Evolutionary conservation across 805 yeast species (phyloP).

Genomic region (Teunomyces kruisii): DNA sequence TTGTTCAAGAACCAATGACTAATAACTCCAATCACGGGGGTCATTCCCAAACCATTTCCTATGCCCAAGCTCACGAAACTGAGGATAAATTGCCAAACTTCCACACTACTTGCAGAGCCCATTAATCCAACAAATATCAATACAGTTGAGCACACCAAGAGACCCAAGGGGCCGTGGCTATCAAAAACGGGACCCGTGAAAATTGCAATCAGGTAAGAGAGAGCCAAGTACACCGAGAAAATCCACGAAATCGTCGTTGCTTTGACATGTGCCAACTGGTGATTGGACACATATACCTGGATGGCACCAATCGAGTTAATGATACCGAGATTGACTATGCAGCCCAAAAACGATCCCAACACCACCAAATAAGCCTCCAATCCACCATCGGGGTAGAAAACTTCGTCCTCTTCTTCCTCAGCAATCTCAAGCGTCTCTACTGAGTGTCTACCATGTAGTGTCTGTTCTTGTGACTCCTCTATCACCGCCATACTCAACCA

Average conservation of each 20-base stretch:
- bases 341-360: conserved; percentile 58
- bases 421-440: neutral
- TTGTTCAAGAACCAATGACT: conserved; percentile 65
- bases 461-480: neutral
- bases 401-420: neutral
- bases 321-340: conserved; percentile 54
- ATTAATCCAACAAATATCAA: conserved; percentile 50
- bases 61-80: conserved; percentile 56
- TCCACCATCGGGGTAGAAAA: conserved; percentile 58
- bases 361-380: conserved; percentile 53
- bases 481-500: neutral
- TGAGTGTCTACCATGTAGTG: neutral
- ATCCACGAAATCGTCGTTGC: conserved; percentile 61
- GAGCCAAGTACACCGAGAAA: conserved; percentile 54
- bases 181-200: conserved; percentile 65
- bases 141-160: conserved; percentile 43
- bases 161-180: conserved; percentile 50
- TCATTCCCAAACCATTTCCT: conserved; percentile 60
- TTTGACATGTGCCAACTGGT: conserved; percentile 49
- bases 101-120: conserved; percentile 54
- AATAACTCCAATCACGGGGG: conserved; percentile 60
- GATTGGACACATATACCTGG: conserved; percentile 55
- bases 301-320: conserved; percentile 62
- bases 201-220: conserved; percentile 49
- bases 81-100: conserved; percentile 60